These are phyloP conservation scores for Ascochyta viciae-villosae DNA, from an alignment of 2,329 filamentous ascomycete species.

Conservation along the genomic window DNA sequence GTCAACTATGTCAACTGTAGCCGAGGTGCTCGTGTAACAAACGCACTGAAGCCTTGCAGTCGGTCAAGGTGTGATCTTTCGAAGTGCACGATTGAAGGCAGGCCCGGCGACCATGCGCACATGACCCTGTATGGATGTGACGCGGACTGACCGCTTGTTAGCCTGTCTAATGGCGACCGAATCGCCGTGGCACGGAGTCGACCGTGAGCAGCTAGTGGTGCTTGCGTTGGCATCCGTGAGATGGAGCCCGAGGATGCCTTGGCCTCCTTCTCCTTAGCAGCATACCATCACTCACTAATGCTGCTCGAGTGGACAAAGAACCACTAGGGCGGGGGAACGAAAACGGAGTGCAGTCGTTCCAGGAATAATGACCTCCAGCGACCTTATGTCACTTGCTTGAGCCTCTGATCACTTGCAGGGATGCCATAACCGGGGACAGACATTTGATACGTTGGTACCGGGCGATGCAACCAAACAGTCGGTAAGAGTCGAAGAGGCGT, in stretches of 20 bases:
- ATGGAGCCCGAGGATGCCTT: conserved; percentile 1
- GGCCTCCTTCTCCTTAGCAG: background rate
- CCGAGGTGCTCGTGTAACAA: conserved; percentile 1
- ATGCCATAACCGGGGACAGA: background rate
- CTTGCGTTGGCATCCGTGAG: conserved; percentile 11
- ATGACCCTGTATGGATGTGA: background rate
- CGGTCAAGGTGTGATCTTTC: background rate
- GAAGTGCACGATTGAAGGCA: background rate
- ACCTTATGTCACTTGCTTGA: conserved; percentile 7
- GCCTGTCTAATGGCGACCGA: background rate
- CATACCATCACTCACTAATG: conserved; percentile 4
- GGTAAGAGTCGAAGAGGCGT: conserved; percentile 1
- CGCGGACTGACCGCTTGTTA: conserved; percentile 12
- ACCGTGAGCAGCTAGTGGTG: conserved; percentile 17
- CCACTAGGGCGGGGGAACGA: conserved; percentile 7
- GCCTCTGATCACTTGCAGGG: conserved; percentile 15
- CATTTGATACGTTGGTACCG: background rate
- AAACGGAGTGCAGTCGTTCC: conserved; percentile 3
- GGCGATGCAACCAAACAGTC: conserved; percentile 1
- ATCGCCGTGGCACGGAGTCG: conserved; percentile 11
- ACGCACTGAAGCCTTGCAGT: background rate
- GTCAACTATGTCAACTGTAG: background rate
- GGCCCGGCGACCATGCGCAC: background rate
- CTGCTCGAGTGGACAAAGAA: conserved; percentile 7
- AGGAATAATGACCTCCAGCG: background rate